These are phyloP conservation scores for Canavalia gladiata DNA, from an alignment of 306 rosid species.

Conservation along the genomic window DNA sequence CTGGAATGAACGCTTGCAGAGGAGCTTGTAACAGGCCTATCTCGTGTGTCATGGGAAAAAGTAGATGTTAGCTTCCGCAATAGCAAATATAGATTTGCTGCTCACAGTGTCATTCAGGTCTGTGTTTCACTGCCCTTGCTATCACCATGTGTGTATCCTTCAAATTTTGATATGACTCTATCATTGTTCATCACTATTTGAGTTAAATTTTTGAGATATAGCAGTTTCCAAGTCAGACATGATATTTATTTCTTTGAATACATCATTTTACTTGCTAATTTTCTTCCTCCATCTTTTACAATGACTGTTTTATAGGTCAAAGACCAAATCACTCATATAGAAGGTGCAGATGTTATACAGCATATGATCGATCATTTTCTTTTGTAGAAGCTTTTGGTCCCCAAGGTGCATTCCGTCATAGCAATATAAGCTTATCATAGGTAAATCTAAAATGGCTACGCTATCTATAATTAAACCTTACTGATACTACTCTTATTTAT, in stretches of 20 bases:
- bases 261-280: constrained; percentile 15
- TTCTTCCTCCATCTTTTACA: not conserved
- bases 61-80: constrained; percentile 94
- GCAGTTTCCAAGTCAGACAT: not conserved
- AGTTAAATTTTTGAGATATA: not conserved
- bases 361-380: constrained; percentile 93
- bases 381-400: constrained; percentile 46
- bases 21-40: constrained; percentile 87
- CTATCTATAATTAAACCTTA: constrained; percentile 7
- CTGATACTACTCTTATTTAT: constrained; percentile 28
- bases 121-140: constrained; percentile 5
- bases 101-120: constrained; percentile 99
- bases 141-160: not conserved
- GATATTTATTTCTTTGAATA: constrained; percentile 29
- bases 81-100: constrained; percentile 81
- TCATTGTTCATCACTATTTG: not conserved
- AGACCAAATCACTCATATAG: constrained; percentile 71
- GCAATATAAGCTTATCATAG: constrained; percentile 36
- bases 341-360: constrained; percentile 93
- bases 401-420: not conserved
- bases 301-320: constrained; percentile 71
- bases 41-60: constrained; percentile 91
- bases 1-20: constrained; percentile 62
- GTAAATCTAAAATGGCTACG: constrained; percentile 27
- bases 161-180: constrained; percentile 15